Conservation (phyloP, 2,329 filamentous ascomycete genomes). For the Xylaria arbuscula region DNA sequence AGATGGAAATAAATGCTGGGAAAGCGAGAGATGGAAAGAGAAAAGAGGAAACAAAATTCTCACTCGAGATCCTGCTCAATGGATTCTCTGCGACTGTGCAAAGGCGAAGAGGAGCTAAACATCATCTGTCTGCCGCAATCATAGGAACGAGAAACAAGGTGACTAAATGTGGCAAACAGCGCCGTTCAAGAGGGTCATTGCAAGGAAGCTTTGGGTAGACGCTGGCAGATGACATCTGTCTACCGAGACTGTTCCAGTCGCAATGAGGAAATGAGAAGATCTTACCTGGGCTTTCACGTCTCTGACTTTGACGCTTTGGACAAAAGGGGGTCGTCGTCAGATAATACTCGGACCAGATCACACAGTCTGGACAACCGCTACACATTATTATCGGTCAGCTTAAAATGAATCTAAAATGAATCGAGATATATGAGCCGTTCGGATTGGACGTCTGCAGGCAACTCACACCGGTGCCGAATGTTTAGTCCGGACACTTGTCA, state of each 20-base stretch:
- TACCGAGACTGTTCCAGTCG: constrained; percentile 27
- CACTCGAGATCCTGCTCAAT: neutral
- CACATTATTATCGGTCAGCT: constrained; percentile 16
- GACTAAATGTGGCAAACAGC: constrained; percentile 24
- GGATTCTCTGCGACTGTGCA: neutral
- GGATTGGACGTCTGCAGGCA: neutral
- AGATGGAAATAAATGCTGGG: neutral
- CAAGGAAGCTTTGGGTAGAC: constrained; percentile 13
- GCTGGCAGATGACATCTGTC: constrained; percentile 10
- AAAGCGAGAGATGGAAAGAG: too few species aligned
- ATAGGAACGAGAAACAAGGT: constrained; percentile 27
- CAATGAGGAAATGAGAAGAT: constrained; percentile 39
- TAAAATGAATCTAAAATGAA: too few species aligned
- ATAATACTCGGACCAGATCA: constrained; percentile 1
- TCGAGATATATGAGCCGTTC: neutral
- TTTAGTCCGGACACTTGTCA: neutral
- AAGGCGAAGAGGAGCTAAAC: neutral
- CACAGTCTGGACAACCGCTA: neutral
- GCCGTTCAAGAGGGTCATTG: constrained; percentile 21
- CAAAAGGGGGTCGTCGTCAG: constrained; percentile 1
- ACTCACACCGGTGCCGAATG: constrained; percentile 23
- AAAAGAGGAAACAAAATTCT: neutral
- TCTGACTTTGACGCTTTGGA: constrained; percentile 14
- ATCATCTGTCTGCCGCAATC: constrained; percentile 13
- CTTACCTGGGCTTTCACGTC: constrained; percentile 33